Base-by-base conservation (phyloP, 495 filamentous ascomycete species). In the Aspergillus nidulans region DNA sequence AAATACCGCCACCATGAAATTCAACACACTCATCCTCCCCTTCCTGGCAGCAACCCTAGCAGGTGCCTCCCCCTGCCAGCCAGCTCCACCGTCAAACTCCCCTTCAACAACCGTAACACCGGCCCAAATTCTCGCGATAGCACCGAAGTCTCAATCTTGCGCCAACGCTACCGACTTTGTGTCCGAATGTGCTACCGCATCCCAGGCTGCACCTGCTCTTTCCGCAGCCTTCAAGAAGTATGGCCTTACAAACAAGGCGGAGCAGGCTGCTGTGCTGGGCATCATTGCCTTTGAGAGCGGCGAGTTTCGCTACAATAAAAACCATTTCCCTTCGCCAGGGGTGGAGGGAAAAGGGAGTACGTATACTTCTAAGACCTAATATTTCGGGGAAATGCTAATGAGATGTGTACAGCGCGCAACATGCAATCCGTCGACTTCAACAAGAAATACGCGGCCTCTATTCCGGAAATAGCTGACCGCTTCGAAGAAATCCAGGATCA, bases 371-470 rank as follows among this genome's bases (percentile, higher is more conserved):
- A n/a, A n/a, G n/a, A n/a, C n/a, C n/a, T n/a, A n/a, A n/a, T n/a
- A n/a, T n/a, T 28, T 28, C 26, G 26, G 26, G 26, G 9, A 4
- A 15, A 15, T 26, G n/a, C 12, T 54, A 40, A 20, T 40, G 10
- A 53, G 46, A 38, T n/a, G 0, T 3, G n/a, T 30, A 5, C 46
- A 74, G 65, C 89, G 0, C 79, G 85, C 20, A 90, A 90, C 66
- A 91, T 94, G 89, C 85, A 89, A 76, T 77, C 71, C 52, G 69
- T 77, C 15, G 50, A 67, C 8, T 87, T 66, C 72, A 85, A 89
- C 69, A 56, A 76, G 6, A 40, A 77, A 65, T 95, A 91, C 65
- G 88, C 84, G 8, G 46, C 69, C 3, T 81, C 77, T 7, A 72
- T 89, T 46, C 70, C 77, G 0, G 79, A 60, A 0, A 64, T 89